Percentiles rank a stretch among this genome's conserved stretches.
Conservation (phyloP, 768 basidiomycete species). For the Rhizopogon salebrosus region DNA sequence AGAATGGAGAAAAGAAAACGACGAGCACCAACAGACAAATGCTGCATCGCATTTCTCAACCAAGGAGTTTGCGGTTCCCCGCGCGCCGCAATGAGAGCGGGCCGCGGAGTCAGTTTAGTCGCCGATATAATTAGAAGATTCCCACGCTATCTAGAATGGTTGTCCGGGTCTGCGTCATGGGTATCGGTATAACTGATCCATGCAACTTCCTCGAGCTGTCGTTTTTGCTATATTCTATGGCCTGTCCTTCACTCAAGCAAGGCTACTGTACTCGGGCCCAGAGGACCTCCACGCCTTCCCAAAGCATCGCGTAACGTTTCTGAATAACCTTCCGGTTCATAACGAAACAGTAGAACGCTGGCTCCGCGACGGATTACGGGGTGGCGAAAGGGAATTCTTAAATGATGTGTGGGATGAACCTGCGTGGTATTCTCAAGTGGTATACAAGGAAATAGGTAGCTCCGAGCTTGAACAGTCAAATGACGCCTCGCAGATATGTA, state of each 20-base stretch:
- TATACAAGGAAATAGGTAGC: slow-evolving; percentile 57
- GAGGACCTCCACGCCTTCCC: slow-evolving; percentile 80
- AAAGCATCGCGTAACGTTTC: slow-evolving; percentile 74
- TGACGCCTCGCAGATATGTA: slow-evolving; percentile 28
- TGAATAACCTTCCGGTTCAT: slow-evolving; percentile 70
- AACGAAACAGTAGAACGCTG: slow-evolving; percentile 72
- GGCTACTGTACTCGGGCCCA: slow-evolving; percentile 63
- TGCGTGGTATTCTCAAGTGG: slow-evolving; percentile 31
- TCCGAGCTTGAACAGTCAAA: slow-evolving; percentile 33
- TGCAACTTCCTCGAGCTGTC: slow-evolving; percentile 4
- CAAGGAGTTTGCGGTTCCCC: not conserved
- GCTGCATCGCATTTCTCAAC: not conserved
- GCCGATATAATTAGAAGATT: slow-evolving; percentile 26
- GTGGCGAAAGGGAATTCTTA: slow-evolving; percentile 75
- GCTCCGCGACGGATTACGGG: slow-evolving; percentile 66
- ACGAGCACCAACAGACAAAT: slow-evolving; percentile 3
- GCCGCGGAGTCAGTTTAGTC: slow-evolving; percentile 31
- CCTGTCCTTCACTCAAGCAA: slow-evolving; percentile 16
- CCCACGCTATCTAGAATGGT: slow-evolving; percentile 12
- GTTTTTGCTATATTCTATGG: slow-evolving; percentile 17
- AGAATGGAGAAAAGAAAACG: slow-evolving; percentile 2
- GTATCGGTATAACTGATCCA: slow-evolving; percentile 12
- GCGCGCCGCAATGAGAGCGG: slow-evolving; percentile 2
- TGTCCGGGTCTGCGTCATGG: not conserved
- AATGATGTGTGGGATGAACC: slow-evolving; percentile 52